A percentile compares a stretch with the other conserved stretches of the same genome.
phyloP scores from a whole-genome alignment of 2,329 filamentous ascomycete genomes.

The Trichoderma oligosporum region DNA sequence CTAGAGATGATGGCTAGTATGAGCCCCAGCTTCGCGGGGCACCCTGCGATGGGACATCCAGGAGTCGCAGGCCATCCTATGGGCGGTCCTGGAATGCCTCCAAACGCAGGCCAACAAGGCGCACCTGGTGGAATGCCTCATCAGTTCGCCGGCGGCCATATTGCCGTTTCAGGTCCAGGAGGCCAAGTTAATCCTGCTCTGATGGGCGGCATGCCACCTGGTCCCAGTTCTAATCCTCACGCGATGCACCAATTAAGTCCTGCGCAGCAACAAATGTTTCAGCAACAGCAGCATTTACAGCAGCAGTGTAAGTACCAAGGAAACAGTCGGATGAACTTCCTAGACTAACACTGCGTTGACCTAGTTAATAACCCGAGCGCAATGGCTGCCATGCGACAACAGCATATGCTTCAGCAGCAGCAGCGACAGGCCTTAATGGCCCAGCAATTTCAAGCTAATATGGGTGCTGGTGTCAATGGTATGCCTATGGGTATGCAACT shows the following conservation, averaged over 20 bases:
- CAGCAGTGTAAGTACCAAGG: conserved; percentile 34
- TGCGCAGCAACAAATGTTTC: conserved; percentile 55
- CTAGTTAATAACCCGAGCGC: conserved; percentile 37
- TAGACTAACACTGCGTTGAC: conserved; percentile 19
- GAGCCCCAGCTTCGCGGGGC: conserved; percentile 60
- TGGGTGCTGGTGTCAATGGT: conserved; percentile 41
- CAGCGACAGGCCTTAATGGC: conserved; percentile 52
- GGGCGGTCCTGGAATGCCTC: conserved; percentile 56
- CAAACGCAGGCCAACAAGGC: conserved; percentile 67
- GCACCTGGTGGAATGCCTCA: conserved; percentile 63
- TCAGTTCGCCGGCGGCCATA: conserved; percentile 60
- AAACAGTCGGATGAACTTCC: not conserved
- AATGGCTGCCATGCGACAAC: conserved; percentile 48
- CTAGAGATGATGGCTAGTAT: conserved; percentile 67
- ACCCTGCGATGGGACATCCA: conserved; percentile 69
- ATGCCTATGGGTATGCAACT: conserved; percentile 53
- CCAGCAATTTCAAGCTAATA: conserved; percentile 53
- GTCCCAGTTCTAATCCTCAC: conserved; percentile 62
- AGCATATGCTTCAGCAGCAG: conserved; percentile 54
- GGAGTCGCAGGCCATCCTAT: conserved; percentile 64
- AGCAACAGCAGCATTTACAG: conserved; percentile 42
- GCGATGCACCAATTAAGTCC: conserved; percentile 70
- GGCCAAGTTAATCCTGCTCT: conserved; percentile 70
- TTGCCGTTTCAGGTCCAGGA: conserved; percentile 68
- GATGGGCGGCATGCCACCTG: conserved; percentile 73